phyloP scores from a whole-genome alignment of 169 alveolate genomes.

The Eimeria tenella region DNA sequence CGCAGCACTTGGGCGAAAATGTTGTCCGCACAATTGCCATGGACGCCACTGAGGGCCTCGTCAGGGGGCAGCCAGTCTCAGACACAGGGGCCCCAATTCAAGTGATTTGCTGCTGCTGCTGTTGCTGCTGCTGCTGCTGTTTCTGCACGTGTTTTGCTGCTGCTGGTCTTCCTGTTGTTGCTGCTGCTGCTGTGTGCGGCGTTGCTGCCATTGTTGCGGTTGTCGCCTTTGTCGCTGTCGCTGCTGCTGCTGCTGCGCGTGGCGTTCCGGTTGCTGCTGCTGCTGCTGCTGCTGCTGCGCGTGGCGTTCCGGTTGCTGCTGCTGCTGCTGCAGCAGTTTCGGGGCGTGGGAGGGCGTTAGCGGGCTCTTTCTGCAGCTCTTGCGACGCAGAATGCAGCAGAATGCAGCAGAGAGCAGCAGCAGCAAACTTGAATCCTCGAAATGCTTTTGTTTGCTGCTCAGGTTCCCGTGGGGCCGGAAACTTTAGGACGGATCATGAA shows the following conservation, averaged over 20 bases:
- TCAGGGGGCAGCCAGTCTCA: constrained; percentile 95
- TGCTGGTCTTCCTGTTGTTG: background rate
- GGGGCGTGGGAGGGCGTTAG: too few species aligned
- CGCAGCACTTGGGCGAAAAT: constrained; percentile 94
- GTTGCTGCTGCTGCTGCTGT: background rate
- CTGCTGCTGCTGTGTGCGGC: background rate
- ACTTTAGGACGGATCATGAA: constrained; percentile 97
- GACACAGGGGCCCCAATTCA: constrained; percentile 95
- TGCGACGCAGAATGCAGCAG: too few species aligned
- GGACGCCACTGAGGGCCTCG: constrained; percentile 98
- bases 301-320: too few species aligned
- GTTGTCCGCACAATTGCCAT: constrained; percentile 97
- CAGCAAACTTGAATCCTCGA: background rate
- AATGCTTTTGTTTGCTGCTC: background rate
- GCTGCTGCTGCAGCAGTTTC: too few species aligned
- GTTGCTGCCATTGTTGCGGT: background rate
- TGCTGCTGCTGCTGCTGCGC: too few species aligned
- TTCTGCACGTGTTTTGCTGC: background rate
- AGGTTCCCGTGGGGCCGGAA: constrained; percentile 85
- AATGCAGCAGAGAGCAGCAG: too few species aligned
- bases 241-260: too few species aligned
- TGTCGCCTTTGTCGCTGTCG: background rate
- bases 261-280: too few species aligned
- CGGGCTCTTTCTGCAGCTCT: too few species aligned
- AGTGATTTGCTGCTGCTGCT: background rate